Conservation (phyloP, 2,329 filamentous ascomycete genomes). For the Neofusicoccum sp. region DNA sequence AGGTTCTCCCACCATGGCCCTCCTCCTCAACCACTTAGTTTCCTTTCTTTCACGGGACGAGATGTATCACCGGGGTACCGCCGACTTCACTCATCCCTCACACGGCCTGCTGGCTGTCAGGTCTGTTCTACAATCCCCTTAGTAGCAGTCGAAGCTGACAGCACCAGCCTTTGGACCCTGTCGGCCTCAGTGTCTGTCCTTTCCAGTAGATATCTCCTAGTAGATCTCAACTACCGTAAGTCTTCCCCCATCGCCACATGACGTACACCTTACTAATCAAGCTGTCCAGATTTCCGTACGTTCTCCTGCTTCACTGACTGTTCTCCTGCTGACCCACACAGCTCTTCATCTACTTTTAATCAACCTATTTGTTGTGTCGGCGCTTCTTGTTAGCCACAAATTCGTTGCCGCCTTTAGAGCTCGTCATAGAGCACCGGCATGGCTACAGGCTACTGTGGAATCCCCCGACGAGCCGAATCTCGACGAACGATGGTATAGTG, state of each 20-base stretch:
- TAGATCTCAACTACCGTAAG: slow-evolving; percentile 18
- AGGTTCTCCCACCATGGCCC: slow-evolving; percentile 1
- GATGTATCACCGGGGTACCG: slow-evolving; percentile 6
- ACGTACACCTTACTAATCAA: background rate
- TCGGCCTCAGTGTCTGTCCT: slow-evolving; percentile 7
- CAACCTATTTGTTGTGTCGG: slow-evolving; percentile 23
- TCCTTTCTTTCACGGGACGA: slow-evolving; percentile 8
- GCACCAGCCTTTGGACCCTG: slow-evolving; percentile 6
- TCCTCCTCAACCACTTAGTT: slow-evolving; percentile 13
- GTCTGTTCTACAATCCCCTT: background rate
- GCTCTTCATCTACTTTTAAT: slow-evolving; percentile 29
- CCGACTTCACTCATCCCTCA: slow-evolving; percentile 5
- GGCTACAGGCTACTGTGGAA: background rate
- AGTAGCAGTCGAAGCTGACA: background rate
- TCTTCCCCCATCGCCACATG: background rate
- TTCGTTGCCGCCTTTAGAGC: background rate
- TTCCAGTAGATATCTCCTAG: slow-evolving; percentile 11
- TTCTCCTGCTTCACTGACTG: background rate
- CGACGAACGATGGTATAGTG: slow-evolving; percentile 3
- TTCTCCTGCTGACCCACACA: background rate
- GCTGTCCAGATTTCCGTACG: slow-evolving; percentile 17
- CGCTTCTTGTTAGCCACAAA: slow-evolving; percentile 2
- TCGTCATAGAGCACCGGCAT: background rate
- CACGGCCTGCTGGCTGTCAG: slow-evolving; percentile 12
- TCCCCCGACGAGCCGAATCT: background rate